Evolutionary conservation across 352 stramenopile genomes (phyloP).

Genomic region (Phytophthora foliorum): DNA sequence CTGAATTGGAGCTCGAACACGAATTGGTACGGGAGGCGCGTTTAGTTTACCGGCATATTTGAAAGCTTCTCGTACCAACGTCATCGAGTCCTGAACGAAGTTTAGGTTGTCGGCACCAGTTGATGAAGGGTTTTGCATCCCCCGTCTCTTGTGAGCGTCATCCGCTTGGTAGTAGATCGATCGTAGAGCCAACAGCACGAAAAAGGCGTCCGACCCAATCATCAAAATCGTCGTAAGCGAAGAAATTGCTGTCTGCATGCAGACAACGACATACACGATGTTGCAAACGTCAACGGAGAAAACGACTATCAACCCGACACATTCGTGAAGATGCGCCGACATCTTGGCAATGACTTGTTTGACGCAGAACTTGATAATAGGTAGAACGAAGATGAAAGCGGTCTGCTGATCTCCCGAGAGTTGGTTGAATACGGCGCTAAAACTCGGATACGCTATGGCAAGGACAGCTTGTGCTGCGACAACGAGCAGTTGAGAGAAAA

Average conservation of each 20-base stretch:
- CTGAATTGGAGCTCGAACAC: constrained; percentile 18
- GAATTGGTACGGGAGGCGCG: constrained; percentile 14
- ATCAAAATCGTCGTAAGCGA: constrained; percentile 12
- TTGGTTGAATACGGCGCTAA: constrained; percentile 22
- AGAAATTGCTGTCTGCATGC: constrained; percentile 32
- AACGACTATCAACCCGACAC: constrained; percentile 11
- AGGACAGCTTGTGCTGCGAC: constrained; percentile 11
- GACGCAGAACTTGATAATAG: constrained; percentile 18
- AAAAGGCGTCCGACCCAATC: constrained; percentile 23
- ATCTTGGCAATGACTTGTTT: constrained; percentile 22
- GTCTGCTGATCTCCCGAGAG: constrained; percentile 8
- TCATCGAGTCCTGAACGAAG: constrained; percentile 1
- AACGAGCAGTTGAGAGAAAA: not conserved
- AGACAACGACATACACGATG: constrained; percentile 25
- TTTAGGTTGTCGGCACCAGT: not conserved
- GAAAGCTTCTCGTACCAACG: constrained; percentile 15
- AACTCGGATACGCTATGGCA: constrained; percentile 15
- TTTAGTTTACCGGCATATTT: constrained; percentile 3
- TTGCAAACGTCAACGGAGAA: constrained; percentile 38
- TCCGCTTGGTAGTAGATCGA: constrained; percentile 10
- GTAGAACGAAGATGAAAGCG: constrained; percentile 11
- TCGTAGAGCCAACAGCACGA: not conserved
- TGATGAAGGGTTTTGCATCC: not conserved
- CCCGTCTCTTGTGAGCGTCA: not conserved
- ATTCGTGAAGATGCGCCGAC: constrained; percentile 22